Percentiles rank a stretch among this genome's conserved stretches.
phyloP scores from a whole-genome alignment of 768 basidiomycete genomes.

The Tremella yokohamensis region DNA sequence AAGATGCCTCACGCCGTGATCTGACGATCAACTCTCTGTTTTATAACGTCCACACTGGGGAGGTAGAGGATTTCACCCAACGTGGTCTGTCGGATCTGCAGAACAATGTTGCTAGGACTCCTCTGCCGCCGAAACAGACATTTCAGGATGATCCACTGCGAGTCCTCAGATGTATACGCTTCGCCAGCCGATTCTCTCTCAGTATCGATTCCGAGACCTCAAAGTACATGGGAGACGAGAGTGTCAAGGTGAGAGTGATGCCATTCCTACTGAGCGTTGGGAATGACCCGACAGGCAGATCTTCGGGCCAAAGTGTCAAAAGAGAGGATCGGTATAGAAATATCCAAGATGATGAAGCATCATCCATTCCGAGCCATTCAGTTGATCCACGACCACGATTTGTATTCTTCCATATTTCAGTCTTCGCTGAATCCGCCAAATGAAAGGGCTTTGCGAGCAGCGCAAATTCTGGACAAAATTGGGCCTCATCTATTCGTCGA shows the following conservation, averaged over 20 bases:
- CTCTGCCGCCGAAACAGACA: constrained; percentile 77
- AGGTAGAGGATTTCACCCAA: constrained; percentile 79
- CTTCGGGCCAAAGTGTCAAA: constrained; percentile 76
- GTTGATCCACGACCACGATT: constrained; percentile 67
- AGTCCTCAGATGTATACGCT: constrained; percentile 83
- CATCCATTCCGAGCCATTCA: constrained; percentile 71
- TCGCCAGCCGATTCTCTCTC: constrained; percentile 87
- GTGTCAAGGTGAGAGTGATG: constrained; percentile 54
- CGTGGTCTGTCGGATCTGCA: constrained; percentile 82
- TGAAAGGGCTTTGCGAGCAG: constrained; percentile 58
- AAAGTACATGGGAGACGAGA: constrained; percentile 56
- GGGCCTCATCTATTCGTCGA: constrained; percentile 6
- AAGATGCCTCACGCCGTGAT: constrained; percentile 88
- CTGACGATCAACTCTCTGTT: constrained; percentile 94
- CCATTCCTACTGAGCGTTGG: background rate
- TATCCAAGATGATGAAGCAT: constrained; percentile 93
- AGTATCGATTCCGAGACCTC: constrained; percentile 54
- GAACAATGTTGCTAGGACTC: constrained; percentile 77
- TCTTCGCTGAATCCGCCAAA: constrained; percentile 37
- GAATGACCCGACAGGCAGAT: constrained; percentile 56
- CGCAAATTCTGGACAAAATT: constrained; percentile 60
- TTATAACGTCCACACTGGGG: constrained; percentile 83
- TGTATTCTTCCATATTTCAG: constrained; percentile 58
- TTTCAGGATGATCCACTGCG: constrained; percentile 92
- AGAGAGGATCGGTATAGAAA: constrained; percentile 85